Percentiles rank a stretch among this genome's conserved stretches.
Evolutionary conservation across 2,329 filamentous ascomycete genomes (phyloP).

Genomic region (Grosmannia huntii): DNA sequence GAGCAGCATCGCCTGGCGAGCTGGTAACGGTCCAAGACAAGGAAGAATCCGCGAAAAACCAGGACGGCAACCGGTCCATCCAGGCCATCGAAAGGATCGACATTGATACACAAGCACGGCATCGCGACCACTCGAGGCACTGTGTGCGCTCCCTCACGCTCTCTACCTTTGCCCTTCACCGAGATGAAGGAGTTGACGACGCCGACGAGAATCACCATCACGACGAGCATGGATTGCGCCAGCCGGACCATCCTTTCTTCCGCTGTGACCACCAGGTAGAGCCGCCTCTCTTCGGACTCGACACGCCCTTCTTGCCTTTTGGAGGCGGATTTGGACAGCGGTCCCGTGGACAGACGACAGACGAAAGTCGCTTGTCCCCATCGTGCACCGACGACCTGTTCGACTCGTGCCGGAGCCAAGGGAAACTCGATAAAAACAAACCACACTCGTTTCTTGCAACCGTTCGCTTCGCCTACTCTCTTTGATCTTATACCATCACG

Average conservation of each 20-base stretch:
- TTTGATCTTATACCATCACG: not conserved
- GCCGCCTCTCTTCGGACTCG: not conserved
- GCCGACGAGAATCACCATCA: constrained; percentile 11
- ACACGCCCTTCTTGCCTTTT: not conserved
- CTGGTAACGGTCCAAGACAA: constrained; percentile 3
- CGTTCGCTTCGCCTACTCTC: not conserved
- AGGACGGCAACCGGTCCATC: not conserved
- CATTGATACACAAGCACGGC: not conserved
- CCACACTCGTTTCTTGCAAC: not conserved
- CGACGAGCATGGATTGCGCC: constrained; percentile 14
- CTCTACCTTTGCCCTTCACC: not conserved
- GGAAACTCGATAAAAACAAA: not conserved
- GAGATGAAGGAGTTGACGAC: constrained; percentile 9
- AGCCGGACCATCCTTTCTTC: constrained; percentile 6
- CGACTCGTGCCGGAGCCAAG: not conserved
- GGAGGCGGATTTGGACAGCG: not conserved
- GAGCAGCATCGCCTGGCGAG: constrained; percentile 6
- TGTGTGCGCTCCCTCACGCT: not conserved
- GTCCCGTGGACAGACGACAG: not conserved
- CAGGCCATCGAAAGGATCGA: not conserved
- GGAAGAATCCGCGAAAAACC: constrained; percentile 1
- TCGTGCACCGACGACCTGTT: not conserved
- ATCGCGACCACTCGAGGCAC: not conserved
- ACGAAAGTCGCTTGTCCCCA: not conserved
- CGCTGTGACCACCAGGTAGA: not conserved